Percentiles rank a stretch among this genome's conserved stretches.
Evolutionary conservation across 2,329 filamentous ascomycete species (phyloP).

Genomic region (Pseudogymnoascus sp.): DNA sequence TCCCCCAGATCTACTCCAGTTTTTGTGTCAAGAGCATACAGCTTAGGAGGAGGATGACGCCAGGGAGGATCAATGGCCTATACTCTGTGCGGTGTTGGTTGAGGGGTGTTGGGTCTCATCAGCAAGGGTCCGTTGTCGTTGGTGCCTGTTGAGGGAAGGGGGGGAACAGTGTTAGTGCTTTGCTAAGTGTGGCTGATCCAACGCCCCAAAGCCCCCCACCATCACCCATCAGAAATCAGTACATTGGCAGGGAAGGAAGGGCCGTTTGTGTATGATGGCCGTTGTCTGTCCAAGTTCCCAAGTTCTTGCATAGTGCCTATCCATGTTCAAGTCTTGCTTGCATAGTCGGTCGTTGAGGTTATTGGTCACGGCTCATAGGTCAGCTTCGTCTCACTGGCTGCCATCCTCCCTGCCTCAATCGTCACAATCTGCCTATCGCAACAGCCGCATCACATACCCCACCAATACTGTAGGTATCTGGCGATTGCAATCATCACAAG

Average conservation of each 20-base stretch:
- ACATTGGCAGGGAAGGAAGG: not conserved
- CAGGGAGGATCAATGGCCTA: not conserved
- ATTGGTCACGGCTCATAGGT: not conserved
- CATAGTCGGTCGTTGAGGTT: not conserved
- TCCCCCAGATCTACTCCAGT: not conserved
- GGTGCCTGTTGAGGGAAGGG: slow-evolving; percentile 4
- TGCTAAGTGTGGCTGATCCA: slow-evolving; percentile 4
- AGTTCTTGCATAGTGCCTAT: not conserved
- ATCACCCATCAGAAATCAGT: not conserved
- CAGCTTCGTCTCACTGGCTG: not conserved
- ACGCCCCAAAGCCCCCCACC: not conserved
- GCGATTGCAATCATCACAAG: not conserved
- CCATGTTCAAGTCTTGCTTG: not conserved
- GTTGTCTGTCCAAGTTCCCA: not conserved
- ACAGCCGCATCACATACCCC: slow-evolving; percentile 2
- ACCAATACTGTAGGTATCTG: not conserved
- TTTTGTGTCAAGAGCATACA: slow-evolving; percentile 3
- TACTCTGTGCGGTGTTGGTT: not conserved
- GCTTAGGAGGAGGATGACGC: not conserved
- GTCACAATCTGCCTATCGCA: not conserved
- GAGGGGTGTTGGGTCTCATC: slow-evolving; percentile 7
- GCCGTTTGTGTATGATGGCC: not conserved
- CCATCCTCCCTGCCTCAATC: not conserved
- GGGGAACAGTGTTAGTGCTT: not conserved
- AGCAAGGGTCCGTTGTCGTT: slow-evolving; percentile 4